phyloP scores from a whole-genome alignment of 2,329 filamentous ascomycete species.

The Escovopsis sp. region DNA sequence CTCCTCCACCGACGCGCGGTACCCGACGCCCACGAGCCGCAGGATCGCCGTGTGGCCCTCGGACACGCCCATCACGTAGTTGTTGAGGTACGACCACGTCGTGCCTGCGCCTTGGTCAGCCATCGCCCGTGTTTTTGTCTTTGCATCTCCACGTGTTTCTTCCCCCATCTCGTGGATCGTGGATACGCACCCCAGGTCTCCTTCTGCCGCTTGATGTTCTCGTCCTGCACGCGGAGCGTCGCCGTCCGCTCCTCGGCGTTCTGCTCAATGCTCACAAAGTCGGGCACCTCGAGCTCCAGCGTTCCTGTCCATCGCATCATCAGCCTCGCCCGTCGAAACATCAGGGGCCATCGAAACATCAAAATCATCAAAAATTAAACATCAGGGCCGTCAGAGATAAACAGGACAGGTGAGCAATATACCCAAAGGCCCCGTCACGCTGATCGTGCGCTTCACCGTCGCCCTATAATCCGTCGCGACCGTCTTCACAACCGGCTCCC shows the following conservation, averaged over 20 bases:
- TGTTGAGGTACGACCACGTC: conserved; percentile 75
- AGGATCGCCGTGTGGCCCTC: conserved; percentile 93
- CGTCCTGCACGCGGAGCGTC: conserved; percentile 55
- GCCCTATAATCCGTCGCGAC: conserved; percentile 45
- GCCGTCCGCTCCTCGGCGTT: conserved; percentile 50
- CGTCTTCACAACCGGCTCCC: conserved; percentile 41
- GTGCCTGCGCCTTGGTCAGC: conserved; percentile 45
- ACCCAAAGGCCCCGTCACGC: conserved; percentile 72
- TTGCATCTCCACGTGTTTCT: too few relatives aligned
- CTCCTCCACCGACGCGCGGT: conserved; percentile 74
- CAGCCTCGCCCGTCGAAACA: not conserved
- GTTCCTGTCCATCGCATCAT: conserved; percentile 39
- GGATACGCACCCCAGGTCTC: conserved; percentile 78
- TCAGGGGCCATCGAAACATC: too few relatives aligned
- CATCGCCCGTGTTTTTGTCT: not conserved
- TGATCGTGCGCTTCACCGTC: conserved; percentile 51
- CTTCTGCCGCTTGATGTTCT: conserved; percentile 56
- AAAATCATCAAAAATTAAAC: too few relatives aligned
- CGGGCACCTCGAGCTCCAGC: conserved; percentile 63
- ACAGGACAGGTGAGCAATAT: conserved; percentile 13
- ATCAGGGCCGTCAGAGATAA: too few relatives aligned
- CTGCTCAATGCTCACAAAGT: conserved; percentile 58
- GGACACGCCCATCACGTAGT: conserved; percentile 83
- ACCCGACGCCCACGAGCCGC: conserved; percentile 86
- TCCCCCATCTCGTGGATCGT: not conserved